Evolutionary conservation across 2,329 filamentous ascomycete species (phyloP).

Genomic region (Calonectria pauciramosa): DNA sequence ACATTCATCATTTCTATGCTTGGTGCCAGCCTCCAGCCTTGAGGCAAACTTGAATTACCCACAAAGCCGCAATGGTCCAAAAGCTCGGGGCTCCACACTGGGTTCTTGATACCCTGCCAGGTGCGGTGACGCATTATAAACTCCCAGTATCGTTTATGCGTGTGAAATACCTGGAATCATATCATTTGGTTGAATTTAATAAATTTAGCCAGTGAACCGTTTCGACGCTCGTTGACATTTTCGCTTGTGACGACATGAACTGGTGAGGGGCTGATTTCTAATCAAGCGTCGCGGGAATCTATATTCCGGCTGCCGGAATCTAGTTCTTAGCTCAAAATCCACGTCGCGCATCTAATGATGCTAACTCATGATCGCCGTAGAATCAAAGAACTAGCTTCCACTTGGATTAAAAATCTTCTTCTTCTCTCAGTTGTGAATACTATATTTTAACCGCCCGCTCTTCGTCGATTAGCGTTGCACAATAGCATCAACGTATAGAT

Average conservation of each 20-base stretch:
- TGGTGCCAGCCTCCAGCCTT: background rate
- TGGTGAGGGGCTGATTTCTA: background rate
- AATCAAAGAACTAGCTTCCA: background rate
- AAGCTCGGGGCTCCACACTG: background rate
- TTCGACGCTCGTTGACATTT: background rate
- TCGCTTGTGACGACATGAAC: background rate
- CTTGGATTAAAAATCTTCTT: background rate
- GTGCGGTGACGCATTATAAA: too few species aligned
- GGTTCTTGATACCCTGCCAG: too few species aligned
- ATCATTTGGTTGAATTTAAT: too few species aligned
- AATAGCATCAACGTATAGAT: background rate
- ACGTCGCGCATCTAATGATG: too few species aligned
- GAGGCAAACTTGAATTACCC: too few species aligned
- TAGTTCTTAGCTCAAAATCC: background rate
- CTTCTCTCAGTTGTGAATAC: background rate
- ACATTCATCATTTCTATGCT: background rate
- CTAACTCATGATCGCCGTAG: background rate
- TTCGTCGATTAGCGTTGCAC: too few species aligned
- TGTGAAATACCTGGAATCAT: too few species aligned
- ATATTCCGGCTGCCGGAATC: background rate
- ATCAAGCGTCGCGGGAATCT: background rate
- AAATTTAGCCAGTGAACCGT: background rate
- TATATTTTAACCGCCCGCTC: too few species aligned
- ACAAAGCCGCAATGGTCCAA: too few species aligned
- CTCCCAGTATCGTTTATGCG: too few species aligned